These are phyloP conservation scores for Pyrrhoderma noxium DNA, from an alignment of 1,284 basidiomycete genomes.

Conservation along the genomic window DNA sequence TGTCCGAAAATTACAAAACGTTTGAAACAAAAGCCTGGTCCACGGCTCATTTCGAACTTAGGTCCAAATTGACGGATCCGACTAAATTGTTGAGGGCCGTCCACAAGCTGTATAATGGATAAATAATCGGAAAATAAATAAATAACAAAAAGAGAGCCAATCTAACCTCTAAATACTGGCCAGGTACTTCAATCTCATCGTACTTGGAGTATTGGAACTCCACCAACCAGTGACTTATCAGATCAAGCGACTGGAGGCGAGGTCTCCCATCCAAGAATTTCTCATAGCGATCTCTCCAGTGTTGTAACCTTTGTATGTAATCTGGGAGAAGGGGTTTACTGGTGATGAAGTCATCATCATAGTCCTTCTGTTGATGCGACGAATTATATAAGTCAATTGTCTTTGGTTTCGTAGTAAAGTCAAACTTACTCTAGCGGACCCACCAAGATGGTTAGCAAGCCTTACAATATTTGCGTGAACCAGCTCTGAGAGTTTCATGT, in stretches of 20 bases:
- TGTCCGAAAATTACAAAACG: constrained; percentile 90
- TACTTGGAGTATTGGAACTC: constrained; percentile 99
- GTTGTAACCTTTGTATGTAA: constrained; percentile 85
- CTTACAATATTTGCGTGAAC: constrained; percentile 61
- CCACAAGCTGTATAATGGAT: constrained; percentile 63
- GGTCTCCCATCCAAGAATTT: constrained; percentile 77
- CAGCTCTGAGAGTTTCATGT: constrained; percentile 59
- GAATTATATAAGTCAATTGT: constrained; percentile 7
- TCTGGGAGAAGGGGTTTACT: constrained; percentile 80
- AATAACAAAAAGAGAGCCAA: too few relatives aligned
- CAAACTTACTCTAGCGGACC: constrained; percentile 52
- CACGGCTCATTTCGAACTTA: constrained; percentile 84
- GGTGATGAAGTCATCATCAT: constrained; percentile 87
- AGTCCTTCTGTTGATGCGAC: constrained; percentile 56
- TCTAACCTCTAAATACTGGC: constrained; percentile 94
- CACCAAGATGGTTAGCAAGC: constrained; percentile 64
- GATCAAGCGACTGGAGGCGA: constrained; percentile 81
- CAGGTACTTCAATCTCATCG: constrained; percentile 97
- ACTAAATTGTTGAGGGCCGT: constrained; percentile 88
- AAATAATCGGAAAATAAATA: not conserved
- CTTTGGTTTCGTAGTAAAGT: not conserved
- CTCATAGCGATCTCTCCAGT: constrained; percentile 94
- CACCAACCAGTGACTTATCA: constrained; percentile 88
- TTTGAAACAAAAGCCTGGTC: constrained; percentile 83
- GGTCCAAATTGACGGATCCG: constrained; percentile 89